Conservation (phyloP, 2,329 filamentous ascomycete genomes). For the Cladosporium sphaerospermum region DNA sequence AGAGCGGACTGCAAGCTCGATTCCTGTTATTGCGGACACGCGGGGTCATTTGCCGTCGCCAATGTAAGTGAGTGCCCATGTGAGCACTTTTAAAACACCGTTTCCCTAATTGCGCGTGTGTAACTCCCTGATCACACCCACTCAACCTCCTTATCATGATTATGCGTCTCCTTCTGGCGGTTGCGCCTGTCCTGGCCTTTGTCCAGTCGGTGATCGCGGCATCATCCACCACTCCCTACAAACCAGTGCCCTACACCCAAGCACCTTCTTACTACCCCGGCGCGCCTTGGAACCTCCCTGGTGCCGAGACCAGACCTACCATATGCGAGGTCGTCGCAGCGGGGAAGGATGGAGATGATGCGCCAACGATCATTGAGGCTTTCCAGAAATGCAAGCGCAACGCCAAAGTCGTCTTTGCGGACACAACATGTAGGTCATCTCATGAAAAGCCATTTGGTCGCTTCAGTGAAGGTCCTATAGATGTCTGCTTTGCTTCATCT, state of each 20-base stretch:
- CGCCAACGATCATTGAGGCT: slow-evolving; percentile 46
- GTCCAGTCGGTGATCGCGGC: background rate
- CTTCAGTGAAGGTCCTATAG: no score
- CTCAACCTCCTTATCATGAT: background rate
- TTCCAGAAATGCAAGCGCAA: slow-evolving; percentile 46
- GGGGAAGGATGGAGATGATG: slow-evolving; percentile 36
- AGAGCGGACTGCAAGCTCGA: background rate
- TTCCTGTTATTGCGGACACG: background rate
- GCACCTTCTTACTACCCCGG: slow-evolving; percentile 10
- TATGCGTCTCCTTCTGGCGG: background rate
- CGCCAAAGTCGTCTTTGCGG: slow-evolving; percentile 47
- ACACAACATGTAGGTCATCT: slow-evolving; percentile 36
- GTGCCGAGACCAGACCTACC: background rate
- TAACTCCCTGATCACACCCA: background rate
- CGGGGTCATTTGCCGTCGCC: background rate
- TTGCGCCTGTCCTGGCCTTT: background rate
- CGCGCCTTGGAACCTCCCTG: slow-evolving; percentile 6
- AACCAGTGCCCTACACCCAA: slow-evolving; percentile 5
- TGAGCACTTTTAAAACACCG: background rate
- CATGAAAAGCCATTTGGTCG: no score
- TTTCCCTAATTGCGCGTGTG: background rate
- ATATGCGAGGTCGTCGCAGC: slow-evolving; percentile 6
- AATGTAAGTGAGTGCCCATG: no score
- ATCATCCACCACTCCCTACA: background rate
- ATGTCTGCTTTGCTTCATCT: no score